Evolutionary conservation across 2,329 filamentous ascomycete genomes (phyloP), one percentile per base, ranked within the genome.

Genomic region (Incumbomyces delicatus): DNA sequence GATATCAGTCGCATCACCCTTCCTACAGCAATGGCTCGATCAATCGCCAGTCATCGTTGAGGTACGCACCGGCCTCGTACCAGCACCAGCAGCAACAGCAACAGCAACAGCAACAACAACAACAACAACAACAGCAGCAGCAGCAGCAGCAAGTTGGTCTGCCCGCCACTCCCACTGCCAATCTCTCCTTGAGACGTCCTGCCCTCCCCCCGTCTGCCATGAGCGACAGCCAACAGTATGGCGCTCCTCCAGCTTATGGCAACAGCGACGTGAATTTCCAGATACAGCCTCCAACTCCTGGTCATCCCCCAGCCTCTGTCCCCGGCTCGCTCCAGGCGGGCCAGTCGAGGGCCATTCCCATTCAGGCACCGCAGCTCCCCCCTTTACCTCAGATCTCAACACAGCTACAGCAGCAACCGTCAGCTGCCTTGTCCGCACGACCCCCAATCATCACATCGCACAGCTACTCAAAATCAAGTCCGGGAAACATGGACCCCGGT

Each of bases 381-480:
- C 76, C 76, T 22, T 67, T 78, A 55, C 71, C 72, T 46, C 72
- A 71, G 53, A 58, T 69, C 40, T 66, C 68, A 37, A 68, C 68
- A 38, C 63, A 67, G 49, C 54, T 63, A 45, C 64, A 67, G 48
- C 68, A 66, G 46, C 42, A 37, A n/a, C 20, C 33, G 6, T 11
- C 36, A 39, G 22, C 41, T 33, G 62, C 66, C 45, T 74, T 79
- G 20, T 78, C 83, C 36, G 77, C 80, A 41, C 81, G 84, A 61
- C 75, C 80, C 46, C 76, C 75, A 36, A 70, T 85, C 59, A 78
- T 69, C 63, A 70, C 76, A 62, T 75, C 83, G 13, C 86, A 90
- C 63, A 77, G 74, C 61, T 90, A 94, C 66, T 89, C 89, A 40
- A 78, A 86, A 58, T 92, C 87, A 48, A 95, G 87, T 65, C 87